Conservation (phyloP, 2,329 filamentous ascomycete genomes). For the Aspergillus aculeatus region DNA sequence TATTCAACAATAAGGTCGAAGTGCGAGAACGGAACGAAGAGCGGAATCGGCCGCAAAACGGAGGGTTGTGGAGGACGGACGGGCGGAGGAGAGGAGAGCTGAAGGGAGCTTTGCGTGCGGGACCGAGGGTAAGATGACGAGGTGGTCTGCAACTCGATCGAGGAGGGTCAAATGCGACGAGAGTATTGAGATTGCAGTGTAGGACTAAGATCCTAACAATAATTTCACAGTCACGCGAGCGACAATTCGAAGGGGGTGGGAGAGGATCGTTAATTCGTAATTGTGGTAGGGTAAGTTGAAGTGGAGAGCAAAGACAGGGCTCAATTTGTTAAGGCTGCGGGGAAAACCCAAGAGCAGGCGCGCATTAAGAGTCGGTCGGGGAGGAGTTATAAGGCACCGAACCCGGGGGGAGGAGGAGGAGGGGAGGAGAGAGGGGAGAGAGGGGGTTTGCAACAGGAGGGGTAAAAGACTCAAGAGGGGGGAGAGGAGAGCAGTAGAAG, state of each 20-base stretch:
- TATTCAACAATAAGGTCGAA: not conserved
- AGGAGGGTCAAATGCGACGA: not conserved
- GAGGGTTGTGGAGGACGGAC: not conserved
- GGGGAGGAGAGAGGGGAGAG: not conserved
- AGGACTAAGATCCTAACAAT: not conserved
- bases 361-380: not conserved
- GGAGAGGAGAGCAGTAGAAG: constrained; percentile 1
- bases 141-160: not conserved
- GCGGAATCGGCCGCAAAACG: constrained; percentile 5
- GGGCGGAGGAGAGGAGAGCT: not conserved
- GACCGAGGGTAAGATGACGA: not conserved
- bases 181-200: not conserved
- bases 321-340: constrained; percentile 13
- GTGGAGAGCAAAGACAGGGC: not conserved
- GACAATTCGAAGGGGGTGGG: not conserved
- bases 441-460: not conserved
- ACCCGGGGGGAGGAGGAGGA: not conserved
- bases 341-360: constrained; percentile 5
- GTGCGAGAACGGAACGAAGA: constrained; percentile 1
- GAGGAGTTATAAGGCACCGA: not conserved
- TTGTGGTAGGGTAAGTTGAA: not conserved
- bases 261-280: not conserved
- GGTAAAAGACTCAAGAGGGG: not conserved
- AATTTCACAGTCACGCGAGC: not conserved
- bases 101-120: not conserved